Percentiles rank a stretch among this genome's conserved stretches.
Conservation (phyloP, 1,284 basidiomycete species). For the Singerocomus inundabilis region DNA sequence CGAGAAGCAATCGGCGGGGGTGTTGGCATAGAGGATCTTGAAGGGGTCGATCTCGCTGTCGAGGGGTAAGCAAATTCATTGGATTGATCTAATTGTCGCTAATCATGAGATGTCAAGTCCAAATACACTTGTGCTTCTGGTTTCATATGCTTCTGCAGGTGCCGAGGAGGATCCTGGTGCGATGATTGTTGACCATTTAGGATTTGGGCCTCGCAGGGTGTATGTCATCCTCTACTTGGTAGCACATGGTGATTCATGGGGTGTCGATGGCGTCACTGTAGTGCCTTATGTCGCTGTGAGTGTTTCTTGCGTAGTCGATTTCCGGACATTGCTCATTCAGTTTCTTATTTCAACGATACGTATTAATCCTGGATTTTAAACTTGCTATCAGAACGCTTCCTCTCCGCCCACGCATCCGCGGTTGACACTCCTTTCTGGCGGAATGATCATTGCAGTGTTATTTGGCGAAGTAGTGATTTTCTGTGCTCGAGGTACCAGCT, state of each 20-base stretch:
- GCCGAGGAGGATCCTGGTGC: constrained; percentile 43
- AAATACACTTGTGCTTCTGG: constrained; percentile 55
- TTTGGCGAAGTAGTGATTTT: constrained; percentile 78
- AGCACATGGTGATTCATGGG: constrained; percentile 28
- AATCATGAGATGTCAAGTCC: constrained; percentile 34
- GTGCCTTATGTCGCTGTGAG: constrained; percentile 77
- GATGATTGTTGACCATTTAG: constrained; percentile 42
- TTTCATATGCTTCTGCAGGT: constrained; percentile 58
- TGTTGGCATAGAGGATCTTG: constrained; percentile 57
- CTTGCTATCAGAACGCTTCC: constrained; percentile 52
- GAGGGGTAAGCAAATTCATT: constrained; percentile 46
- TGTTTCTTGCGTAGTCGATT: constrained; percentile 11
- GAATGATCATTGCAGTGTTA: constrained; percentile 58
- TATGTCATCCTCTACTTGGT: constrained; percentile 59
- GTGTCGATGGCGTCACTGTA: constrained; percentile 40
- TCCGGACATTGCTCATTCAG: not conserved
- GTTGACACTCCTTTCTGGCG: constrained; percentile 56
- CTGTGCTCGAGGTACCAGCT: constrained; percentile 55
- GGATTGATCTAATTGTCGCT: constrained; percentile 5
- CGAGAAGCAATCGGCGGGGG: constrained; percentile 40
- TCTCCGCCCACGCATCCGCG: constrained; percentile 69
- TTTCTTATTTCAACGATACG: not conserved
- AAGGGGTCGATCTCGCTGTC: constrained; percentile 65
- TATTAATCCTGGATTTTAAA: not conserved
- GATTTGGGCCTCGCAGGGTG: constrained; percentile 52